Base-by-base conservation (phyloP, 169 alveolate species). In the Amoebophrya sp. region DNA sequence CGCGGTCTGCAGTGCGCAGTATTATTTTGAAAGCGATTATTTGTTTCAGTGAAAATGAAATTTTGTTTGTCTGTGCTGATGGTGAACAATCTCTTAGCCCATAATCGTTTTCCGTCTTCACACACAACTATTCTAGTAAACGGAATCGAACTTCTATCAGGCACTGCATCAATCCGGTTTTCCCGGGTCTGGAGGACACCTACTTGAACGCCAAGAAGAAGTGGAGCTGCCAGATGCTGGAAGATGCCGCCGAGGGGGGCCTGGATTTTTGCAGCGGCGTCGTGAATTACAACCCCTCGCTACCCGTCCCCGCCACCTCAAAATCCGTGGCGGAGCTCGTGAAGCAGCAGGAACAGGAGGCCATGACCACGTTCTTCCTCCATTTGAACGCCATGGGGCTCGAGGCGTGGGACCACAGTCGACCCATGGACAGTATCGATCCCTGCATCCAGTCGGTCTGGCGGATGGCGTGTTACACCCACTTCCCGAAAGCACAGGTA, bases 401-500 rank as follows among this genome's bases (percentile, higher is more conserved):
- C 90, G 93, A 92, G 35, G 90, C 93, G 0, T 92, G 93, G 93
- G 93, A 92, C n/a, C 53, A 92, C 54, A 77, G 83, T n/a, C 54
- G 53, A 23, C 93, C 93, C 40, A 38, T 38, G 40, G 90, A 92
- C 23, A 38, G 92, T 0, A 89, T 40, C 32, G 93, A 90, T n/a
- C 32, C 89, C 2, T 92, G 93, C 90, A 66, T 92, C 90, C 53
- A 77, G 77, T 35, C 47, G 33, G 38, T 92, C 23, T 89, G 92
- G 92, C 66, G 89, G 66, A 92, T 92, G 93, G 93, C 89, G 1
- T 92, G 93, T 90, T 89, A 89, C 55, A 89, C 93, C 23, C 89
- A 89, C 92, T 92, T 92, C 66, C 93, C 93, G 23, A n/a, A 91
- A n/a, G 93, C 93, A n/a, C 40, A 92, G 89, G 91, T 91, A n/a